phyloP scores from a whole-genome alignment of 768 basidiomycete genomes.

The Calocybe indica region DNA sequence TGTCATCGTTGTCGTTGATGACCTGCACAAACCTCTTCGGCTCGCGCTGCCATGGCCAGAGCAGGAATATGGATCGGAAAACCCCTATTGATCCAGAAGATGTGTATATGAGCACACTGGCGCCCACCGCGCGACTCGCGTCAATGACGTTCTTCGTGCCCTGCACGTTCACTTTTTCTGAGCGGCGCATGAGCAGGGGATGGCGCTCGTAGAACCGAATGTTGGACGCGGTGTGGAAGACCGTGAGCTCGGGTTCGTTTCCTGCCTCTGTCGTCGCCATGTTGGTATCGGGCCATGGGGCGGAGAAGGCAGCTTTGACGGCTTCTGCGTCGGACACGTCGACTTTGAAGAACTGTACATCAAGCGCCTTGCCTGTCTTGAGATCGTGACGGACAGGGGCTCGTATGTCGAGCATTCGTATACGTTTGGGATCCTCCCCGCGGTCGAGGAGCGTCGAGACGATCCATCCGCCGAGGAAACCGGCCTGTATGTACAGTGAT shows the following conservation, averaged over 20 bases:
- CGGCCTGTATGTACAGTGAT: constrained; percentile 37
- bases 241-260: constrained; percentile 39
- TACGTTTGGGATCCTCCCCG: constrained; percentile 61
- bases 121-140: constrained; percentile 51
- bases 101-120: constrained; percentile 57
- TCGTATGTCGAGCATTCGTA: constrained; percentile 66
- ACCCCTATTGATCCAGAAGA: constrained; percentile 67
- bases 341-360: constrained; percentile 51
- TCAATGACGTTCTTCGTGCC: constrained; percentile 66
- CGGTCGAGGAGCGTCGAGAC: constrained; percentile 60
- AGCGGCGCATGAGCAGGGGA: constrained; percentile 41
- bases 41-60: constrained; percentile 71
- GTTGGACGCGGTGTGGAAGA: constrained; percentile 74
- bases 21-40: constrained; percentile 56
- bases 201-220: constrained; percentile 75
- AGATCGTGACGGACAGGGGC: constrained; percentile 54
- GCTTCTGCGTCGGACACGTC: constrained; percentile 51
- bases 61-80: constrained; percentile 50
- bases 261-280: constrained; percentile 2
- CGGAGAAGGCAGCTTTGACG: constrained; percentile 54
- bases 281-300: constrained; percentile 48
- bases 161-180: constrained; percentile 55
- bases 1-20: constrained; percentile 53
- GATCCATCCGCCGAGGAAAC: constrained; percentile 78
- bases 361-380: constrained; percentile 40